Base-by-base conservation (phyloP, 1,139 yeast species). In the Wickerhamiella infanticola region DNA sequence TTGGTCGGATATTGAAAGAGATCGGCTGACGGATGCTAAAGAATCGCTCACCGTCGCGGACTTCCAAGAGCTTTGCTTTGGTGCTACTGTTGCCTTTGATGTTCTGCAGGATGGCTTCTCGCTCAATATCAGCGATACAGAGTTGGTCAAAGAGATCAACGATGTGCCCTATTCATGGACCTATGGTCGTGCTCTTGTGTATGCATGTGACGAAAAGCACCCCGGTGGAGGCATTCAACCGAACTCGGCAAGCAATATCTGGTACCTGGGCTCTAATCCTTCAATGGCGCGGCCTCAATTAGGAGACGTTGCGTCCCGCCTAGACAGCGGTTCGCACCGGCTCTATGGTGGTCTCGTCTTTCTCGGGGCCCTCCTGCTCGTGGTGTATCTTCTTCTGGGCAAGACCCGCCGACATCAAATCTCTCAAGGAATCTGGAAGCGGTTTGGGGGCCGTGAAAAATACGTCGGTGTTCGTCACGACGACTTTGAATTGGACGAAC, bases 121-220 rank as follows among this genome's bases (percentile, higher is more conserved):
- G 81, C 55, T 84, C 85, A 3, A 60, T 77, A 41, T 69, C 68
- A 54, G 77, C 74, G 0, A 26, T 9, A n/a, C 26, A 18, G 43
- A 24, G 39, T 23, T 24, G 11, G 24, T 26, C 44, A 27, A 80
- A 50, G 66, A 69, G 46, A 63, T 80, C 43, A 74, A 74, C 39
- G 83, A 81, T 0, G 67, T 73, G 1, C 74, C 77, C 29, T 78
- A 79, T 51, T 73, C 88, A 0, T 83, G 94, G 94, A 81, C 94
- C 0, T 63, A 81, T 41, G 94, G 94, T 3, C 67, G 86, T 44
- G 90, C 90, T 3, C 59, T 82, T 5, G 59, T 83, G 26, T 82
- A 83, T 58, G 66, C 69, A 0, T 61, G 67, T n/a, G 26, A 72
- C 73, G 35, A 71, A 69, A 18, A 70, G 64, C 45, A 62, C 65